Conservation (phyloP, 139 green algal genomes). For the Chlorella vulgaris region DNA sequence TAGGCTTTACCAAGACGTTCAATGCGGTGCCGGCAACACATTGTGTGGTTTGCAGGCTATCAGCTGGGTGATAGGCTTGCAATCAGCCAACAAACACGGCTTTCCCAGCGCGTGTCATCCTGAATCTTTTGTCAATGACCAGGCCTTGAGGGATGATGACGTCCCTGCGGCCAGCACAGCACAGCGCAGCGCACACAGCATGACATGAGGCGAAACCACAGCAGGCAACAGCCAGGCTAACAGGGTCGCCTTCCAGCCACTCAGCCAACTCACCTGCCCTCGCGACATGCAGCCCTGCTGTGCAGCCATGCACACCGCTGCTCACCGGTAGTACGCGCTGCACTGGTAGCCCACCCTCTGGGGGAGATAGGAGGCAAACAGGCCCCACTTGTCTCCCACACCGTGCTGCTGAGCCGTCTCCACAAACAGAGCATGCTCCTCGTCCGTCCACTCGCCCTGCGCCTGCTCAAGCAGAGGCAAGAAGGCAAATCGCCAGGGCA, state of each 20-base stretch:
- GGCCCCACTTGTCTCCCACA: conserved; percentile 79
- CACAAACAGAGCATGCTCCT: conserved; percentile 72
- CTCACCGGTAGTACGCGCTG: conserved; percentile 61
- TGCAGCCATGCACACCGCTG: background rate
- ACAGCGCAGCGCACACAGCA: too few species aligned
- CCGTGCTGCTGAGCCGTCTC: conserved; percentile 55
- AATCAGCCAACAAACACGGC: conserved; percentile 52
- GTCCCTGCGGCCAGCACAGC: conserved; percentile 30
- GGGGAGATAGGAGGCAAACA: conserved; percentile 74
- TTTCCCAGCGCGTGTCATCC: conserved; percentile 46
- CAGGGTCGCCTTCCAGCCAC: too few species aligned
- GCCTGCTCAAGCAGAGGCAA: conserved; percentile 6
- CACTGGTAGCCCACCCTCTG: conserved; percentile 82
- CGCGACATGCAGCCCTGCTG: background rate
- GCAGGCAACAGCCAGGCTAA: background rate
- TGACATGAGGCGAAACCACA: too few species aligned
- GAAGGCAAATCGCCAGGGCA: background rate
- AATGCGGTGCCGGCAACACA: too few species aligned
- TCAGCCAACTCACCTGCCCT: background rate
- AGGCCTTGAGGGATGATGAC: conserved; percentile 47
- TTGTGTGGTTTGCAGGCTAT: too few species aligned
- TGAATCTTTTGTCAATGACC: conserved; percentile 51
- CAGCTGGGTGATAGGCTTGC: too few species aligned
- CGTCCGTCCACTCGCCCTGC: conserved; percentile 35
- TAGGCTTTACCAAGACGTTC: too few species aligned